Evolutionary conservation across 2,329 filamentous ascomycete species (phyloP), one percentile per base, ranked within the genome.

Genomic region (Apiospora pterosperma): DNA sequence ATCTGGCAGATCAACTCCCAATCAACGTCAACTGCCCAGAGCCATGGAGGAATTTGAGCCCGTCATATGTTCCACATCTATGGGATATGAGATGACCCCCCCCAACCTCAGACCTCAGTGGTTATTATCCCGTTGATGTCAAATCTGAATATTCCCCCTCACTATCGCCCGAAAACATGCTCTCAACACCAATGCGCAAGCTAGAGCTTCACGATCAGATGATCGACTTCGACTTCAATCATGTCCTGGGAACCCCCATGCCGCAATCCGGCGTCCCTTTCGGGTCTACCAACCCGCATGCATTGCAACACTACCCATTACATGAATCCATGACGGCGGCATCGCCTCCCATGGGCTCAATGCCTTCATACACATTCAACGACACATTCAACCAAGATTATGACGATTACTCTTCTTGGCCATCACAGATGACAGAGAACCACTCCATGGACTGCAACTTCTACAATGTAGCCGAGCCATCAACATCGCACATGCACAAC

Each of bases 1-100:
- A 28, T 77, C 76, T 62, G 73, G 72, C 36, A 71, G 72, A 59
- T 77, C 77, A 10, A 76, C 74, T 6, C 76, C 77, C 44, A 55
- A n/a, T n/a, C 25, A 19, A 44, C 68, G 69, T 5, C 55, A 69
- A 34, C 66, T 65, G 39, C 67, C 68, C 41, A 58, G 69, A 19
- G 66, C 68, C 36, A 71, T 73, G 68, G 69, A 71, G 3, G 69
- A 75, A 28, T 70, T 69, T 48, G 71, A 71, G 10, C 65, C 67
- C 59, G 67, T 69, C 23, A 67, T 69, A 28, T 71, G 71, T 44
- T 66, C 69, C 38, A 68, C 71, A 44, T 65, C 71, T 1, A 69
- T 66, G 62, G 64, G 68, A 1, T 77, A 71, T 48, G 73, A 76
- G 23, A 62, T 75, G 39, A 76, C 73, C 16, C 76, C 76, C n/a